Evolutionary conservation across 768 basidiomycete genomes (phyloP), one percentile per base, ranked within the genome.

Genomic region (Lactarius tabidus): DNA sequence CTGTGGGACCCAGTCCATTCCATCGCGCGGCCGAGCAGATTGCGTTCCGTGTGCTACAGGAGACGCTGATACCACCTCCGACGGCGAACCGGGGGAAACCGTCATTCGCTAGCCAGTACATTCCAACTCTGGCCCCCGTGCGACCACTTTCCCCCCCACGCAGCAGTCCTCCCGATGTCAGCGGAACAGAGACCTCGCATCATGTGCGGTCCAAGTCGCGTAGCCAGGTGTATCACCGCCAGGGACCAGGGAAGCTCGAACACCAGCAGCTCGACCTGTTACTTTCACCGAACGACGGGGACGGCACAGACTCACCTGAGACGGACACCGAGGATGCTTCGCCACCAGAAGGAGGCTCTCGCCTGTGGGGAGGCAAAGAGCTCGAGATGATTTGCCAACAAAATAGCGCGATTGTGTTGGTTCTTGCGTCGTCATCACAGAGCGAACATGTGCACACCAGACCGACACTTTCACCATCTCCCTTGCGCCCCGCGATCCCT

Each of bases 371-470:
- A 38, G 86, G 90, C n/a, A 85, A 86, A 63, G 95, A 96, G 71
- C 76, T 98, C 66, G 87, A 91, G 72, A 75, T 89, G 71, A 84
- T 91, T 36, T 95, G 93, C 73, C 85, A 87, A 69, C 95, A 97
- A 75, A 98, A 97, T 71, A 94, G 93, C 72, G 81, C 90, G 17
- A 85, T 98, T 41, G 84, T 91, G 3, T 78, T 85, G 38, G 84
- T 95, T 61, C 80, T 96, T 54, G 83, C 86, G 58, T 81, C 86
- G 58, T 81, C 82, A 67, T 74, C 91, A 54, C 83, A 85, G 71
- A 80, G 82, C 15, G 80, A 80, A 15, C 72, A 78, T 43, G 76
- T 81, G 53, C 82, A 79, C 8, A n/a, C n/a, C n/a, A 58, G 65
- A 54, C 57, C 51, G 29, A 58, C 61, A 29, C 65, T 60, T 17